Percentiles rank a stretch among this genome's conserved stretches.
phyloP scores from a whole-genome alignment of 2,329 filamentous ascomycete species.

The Apiospora kogelbergensis region DNA sequence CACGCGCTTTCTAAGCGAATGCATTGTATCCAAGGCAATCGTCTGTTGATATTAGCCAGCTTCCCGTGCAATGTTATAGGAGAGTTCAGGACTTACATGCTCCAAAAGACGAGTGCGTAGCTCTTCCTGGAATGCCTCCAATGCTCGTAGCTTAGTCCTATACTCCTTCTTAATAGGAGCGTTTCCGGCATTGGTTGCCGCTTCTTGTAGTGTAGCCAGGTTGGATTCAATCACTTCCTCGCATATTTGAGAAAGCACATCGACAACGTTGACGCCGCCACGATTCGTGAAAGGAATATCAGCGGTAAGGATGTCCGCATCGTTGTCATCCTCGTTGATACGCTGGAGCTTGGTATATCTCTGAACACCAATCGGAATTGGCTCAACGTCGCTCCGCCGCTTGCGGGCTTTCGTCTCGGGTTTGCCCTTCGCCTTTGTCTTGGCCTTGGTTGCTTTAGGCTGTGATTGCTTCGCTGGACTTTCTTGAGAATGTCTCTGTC shows the following conservation, averaged over 20 bases:
- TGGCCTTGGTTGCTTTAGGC: constrained; percentile 25
- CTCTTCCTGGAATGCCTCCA: constrained; percentile 60
- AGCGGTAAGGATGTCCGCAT: constrained; percentile 43
- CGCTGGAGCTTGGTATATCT: constrained; percentile 53
- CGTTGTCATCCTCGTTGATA: constrained; percentile 38
- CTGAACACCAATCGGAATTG: constrained; percentile 60
- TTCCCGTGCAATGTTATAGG: background rate
- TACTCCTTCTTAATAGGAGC: constrained; percentile 51
- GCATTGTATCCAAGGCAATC: constrained; percentile 59
- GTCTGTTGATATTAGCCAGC: constrained; percentile 37
- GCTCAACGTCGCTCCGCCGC: constrained; percentile 27
- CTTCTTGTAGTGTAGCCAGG: constrained; percentile 47
- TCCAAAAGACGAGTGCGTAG: constrained; percentile 55
- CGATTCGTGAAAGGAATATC: constrained; percentile 56
- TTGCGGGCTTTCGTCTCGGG: constrained; percentile 20
- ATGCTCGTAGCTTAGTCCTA: constrained; percentile 53
- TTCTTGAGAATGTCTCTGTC: constrained; percentile 31
- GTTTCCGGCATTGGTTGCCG: constrained; percentile 41
- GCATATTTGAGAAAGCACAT: constrained; percentile 62
- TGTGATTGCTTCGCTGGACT: constrained; percentile 46
- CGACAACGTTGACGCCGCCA: constrained; percentile 59
- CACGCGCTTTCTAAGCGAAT: constrained; percentile 57
- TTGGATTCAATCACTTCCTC: constrained; percentile 57
- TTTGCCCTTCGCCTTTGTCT: constrained; percentile 20
- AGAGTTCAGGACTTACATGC: constrained; percentile 46